Conservation (phyloP, 2,329 filamentous ascomycete species). For the Trichoderma citrinoviride region DNA sequence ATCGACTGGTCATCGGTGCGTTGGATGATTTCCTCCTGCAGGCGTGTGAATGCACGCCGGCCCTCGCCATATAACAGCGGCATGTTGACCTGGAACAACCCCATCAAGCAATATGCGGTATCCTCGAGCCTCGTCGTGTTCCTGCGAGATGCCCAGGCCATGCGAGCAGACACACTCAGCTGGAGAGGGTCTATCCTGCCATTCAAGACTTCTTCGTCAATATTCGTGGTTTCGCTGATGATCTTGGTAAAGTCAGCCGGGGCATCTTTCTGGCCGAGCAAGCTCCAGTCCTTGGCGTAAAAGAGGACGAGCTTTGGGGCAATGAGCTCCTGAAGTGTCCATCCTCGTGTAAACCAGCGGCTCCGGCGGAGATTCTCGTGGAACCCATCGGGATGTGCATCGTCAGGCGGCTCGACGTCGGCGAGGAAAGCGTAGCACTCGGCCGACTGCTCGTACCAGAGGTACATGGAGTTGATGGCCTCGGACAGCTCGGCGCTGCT, state of each 20-base stretch:
- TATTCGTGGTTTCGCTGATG: slow-evolving; percentile 15
- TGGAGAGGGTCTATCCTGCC: slow-evolving; percentile 15
- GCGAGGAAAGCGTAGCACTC: slow-evolving; percentile 31
- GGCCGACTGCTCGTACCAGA: slow-evolving; percentile 29
- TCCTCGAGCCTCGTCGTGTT: slow-evolving; percentile 25
- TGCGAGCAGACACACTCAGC: slow-evolving; percentile 21
- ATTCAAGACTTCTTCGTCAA: slow-evolving; percentile 16
- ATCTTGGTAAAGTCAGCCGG: background rate
- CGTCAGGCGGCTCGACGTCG: slow-evolving; percentile 23
- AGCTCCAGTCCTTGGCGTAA: slow-evolving; percentile 16
- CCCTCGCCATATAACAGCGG: slow-evolving; percentile 27
- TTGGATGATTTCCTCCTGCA: slow-evolving; percentile 24
- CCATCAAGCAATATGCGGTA: slow-evolving; percentile 26
- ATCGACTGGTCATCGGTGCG: slow-evolving; percentile 24
- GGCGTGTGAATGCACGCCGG: slow-evolving; percentile 14
- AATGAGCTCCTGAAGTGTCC: slow-evolving; percentile 24
- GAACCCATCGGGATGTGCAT: background rate
- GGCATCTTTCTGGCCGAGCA: slow-evolving; percentile 14
- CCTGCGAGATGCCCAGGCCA: slow-evolving; percentile 24
- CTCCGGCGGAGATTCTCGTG: slow-evolving; percentile 20
- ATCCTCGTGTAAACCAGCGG: slow-evolving; percentile 27
- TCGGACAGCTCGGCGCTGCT: slow-evolving; percentile 4
- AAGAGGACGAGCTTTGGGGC: slow-evolving; percentile 23
- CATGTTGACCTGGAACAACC: slow-evolving; percentile 26
- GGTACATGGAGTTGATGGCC: slow-evolving; percentile 20